phyloP scores from a whole-genome alignment of 176 grass and related monocot genomes.

The Raddia guianensis region DNA sequence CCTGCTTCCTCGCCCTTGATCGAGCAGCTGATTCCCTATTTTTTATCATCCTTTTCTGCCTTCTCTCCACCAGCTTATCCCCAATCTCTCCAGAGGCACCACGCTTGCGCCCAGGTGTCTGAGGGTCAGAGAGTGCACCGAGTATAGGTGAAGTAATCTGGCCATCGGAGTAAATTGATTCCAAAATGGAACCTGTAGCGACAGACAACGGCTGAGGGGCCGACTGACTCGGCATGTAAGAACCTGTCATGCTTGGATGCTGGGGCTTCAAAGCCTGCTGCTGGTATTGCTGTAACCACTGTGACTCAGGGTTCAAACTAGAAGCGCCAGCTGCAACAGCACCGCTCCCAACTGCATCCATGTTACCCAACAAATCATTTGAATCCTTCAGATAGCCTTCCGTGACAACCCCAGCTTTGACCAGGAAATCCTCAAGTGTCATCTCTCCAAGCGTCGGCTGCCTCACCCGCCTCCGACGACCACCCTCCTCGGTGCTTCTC shows the following conservation, averaged over 20 bases:
- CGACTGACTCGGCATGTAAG: slow-evolving; percentile 45
- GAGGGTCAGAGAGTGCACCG: slow-evolving; percentile 53
- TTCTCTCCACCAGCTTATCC: slow-evolving; percentile 80
- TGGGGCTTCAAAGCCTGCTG: slow-evolving; percentile 45
- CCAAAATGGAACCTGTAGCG: slow-evolving; percentile 40
- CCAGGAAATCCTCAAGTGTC: slow-evolving; percentile 87
- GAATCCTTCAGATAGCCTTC: slow-evolving; percentile 57
- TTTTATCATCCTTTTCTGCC: slow-evolving; percentile 99
- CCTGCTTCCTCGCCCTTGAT: slow-evolving; percentile 98
- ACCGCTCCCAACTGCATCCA: slow-evolving; percentile 39
- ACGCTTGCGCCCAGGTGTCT: slow-evolving; percentile 55
- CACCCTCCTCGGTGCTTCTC: slow-evolving; percentile 33
- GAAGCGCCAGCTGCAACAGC: slow-evolving; percentile 20
- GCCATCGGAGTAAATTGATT: slow-evolving; percentile 46
- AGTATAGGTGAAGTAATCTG: slow-evolving; percentile 43
- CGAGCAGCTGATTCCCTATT: slow-evolving; percentile 97
- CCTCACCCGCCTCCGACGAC: slow-evolving; percentile 33
- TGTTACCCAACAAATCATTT: slow-evolving; percentile 24
- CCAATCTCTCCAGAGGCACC: slow-evolving; percentile 43
- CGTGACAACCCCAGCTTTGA: slow-evolving; percentile 82
- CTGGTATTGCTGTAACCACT: slow-evolving; percentile 49
- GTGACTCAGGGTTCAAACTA: slow-evolving; percentile 38
- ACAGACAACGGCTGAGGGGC: slow-evolving; percentile 43
- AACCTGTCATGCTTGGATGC: slow-evolving; percentile 35
- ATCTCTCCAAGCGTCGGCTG: slow-evolving; percentile 73